Evolutionary conservation across 768 basidiomycete genomes (phyloP).

Genomic region (Phlebiopsis gigantea): DNA sequence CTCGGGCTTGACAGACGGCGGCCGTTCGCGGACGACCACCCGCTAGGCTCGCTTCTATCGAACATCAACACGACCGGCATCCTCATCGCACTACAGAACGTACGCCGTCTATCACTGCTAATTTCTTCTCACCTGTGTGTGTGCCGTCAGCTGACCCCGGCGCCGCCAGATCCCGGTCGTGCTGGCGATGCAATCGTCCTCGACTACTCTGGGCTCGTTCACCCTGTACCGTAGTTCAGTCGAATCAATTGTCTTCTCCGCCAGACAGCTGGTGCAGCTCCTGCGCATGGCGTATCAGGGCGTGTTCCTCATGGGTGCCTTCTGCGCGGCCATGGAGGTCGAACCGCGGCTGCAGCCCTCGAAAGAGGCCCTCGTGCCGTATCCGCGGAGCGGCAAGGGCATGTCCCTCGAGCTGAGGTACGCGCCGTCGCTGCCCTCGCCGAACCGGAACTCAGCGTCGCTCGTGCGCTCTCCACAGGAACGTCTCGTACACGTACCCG

Average conservation of each 20-base stretch:
- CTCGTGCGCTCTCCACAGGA: no score
- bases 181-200: conserved; percentile 64
- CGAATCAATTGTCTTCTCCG: conserved; percentile 63
- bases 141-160: conserved; percentile 12
- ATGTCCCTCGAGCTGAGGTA: conserved; percentile 70
- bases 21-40: conserved; percentile 22
- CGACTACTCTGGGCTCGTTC: conserved; percentile 75
- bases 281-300: conserved; percentile 76
- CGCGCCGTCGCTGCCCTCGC: conserved; percentile 15
- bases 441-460: conserved; percentile 9
- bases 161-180: conserved; percentile 62
- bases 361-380: conserved; percentile 45
- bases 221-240: conserved; percentile 77
- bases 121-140: no score
- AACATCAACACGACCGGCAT: conserved; percentile 56
- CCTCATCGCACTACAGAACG: conserved; percentile 64
- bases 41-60: conserved; percentile 12
- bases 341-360: conserved; percentile 63
- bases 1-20: conserved; percentile 48
- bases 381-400: conserved; percentile 45
- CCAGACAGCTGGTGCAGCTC: conserved; percentile 57
- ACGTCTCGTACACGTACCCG: conserved; percentile 76
- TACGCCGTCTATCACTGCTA: conserved; percentile 28
- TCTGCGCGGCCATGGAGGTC: conserved; percentile 70
- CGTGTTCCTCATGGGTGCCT: conserved; percentile 84